A percentile compares a stretch with the other conserved stretches of the same genome.
These are phyloP conservation scores for Ammopiptanthus mongolicus DNA, from an alignment of 306 rosid species.

Conservation along the genomic window DNA sequence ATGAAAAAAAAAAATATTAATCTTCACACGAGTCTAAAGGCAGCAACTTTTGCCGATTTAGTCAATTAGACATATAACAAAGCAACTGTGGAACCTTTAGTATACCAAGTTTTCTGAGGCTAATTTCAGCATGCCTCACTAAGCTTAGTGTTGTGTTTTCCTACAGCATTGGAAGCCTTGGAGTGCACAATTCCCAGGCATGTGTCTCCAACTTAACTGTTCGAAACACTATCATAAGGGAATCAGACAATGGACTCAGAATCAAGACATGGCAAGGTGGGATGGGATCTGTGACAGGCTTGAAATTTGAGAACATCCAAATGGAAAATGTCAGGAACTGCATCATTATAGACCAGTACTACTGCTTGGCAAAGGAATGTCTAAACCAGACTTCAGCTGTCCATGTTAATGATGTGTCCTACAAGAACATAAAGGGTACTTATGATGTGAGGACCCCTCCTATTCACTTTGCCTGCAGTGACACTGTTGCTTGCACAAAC, in stretches of 20 bases:
- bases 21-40: background rate
- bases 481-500: constrained; percentile 80
- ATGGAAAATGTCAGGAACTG: constrained; percentile 87
- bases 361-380: constrained; percentile 77
- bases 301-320: constrained; percentile 66
- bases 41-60: background rate
- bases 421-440: constrained; percentile 77
- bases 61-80: background rate
- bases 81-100: background rate
- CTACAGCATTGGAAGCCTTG: constrained; percentile 94
- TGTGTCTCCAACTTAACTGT: constrained; percentile 88
- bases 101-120: background rate
- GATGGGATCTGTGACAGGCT: constrained; percentile 59
- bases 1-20: too few relatives aligned
- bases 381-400: constrained; percentile 83
- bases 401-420: constrained; percentile 58
- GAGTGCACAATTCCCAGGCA: constrained; percentile 82
- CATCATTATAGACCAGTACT: constrained; percentile 81
- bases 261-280: constrained; percentile 99
- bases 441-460: constrained; percentile 85
- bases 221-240: constrained; percentile 45
- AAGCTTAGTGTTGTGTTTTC: background rate
- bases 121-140: background rate
- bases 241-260: constrained; percentile 86
- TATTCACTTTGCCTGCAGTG: constrained; percentile 94